A percentile compares a stretch with the other conserved stretches of the same genome.
Evolutionary conservation across 2,329 filamentous ascomycete genomes (phyloP).

Genomic region (Verticillium tricorpus): DNA sequence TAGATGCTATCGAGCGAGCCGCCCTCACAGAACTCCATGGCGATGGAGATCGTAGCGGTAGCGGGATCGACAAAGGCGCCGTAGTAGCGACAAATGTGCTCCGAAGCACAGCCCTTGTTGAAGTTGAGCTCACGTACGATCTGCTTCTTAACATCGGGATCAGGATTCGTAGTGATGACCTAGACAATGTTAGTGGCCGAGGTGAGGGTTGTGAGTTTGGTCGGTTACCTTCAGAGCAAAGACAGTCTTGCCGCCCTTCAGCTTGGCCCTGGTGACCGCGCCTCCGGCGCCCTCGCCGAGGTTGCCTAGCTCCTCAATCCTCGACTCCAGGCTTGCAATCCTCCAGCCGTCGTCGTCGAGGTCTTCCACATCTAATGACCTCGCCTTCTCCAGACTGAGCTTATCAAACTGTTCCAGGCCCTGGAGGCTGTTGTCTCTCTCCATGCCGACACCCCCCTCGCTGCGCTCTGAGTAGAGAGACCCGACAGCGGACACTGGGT

Average conservation of each 20-base stretch:
- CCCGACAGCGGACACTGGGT: slow-evolving; percentile 84
- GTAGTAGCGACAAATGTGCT: slow-evolving; percentile 96
- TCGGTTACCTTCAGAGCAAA: slow-evolving; percentile 85
- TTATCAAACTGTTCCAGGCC: slow-evolving; percentile 75
- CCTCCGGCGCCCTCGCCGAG: slow-evolving; percentile 93
- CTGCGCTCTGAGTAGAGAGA: slow-evolving; percentile 79
- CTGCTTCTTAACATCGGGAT: slow-evolving; percentile 97
- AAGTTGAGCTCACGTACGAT: slow-evolving; percentile 94
- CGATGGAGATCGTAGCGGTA: slow-evolving; percentile 96
- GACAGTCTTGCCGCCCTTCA: slow-evolving; percentile 88
- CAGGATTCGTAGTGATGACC: slow-evolving; percentile 98
- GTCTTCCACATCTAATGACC: slow-evolving; percentile 86
- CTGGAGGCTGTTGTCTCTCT: slow-evolving; percentile 76
- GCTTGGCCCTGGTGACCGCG: slow-evolving; percentile 84
- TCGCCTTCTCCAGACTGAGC: slow-evolving; percentile 74
- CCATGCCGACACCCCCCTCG: slow-evolving; percentile 72
- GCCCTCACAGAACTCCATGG: slow-evolving; percentile 98
- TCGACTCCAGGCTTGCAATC: slow-evolving; percentile 82
- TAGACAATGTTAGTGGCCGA: slow-evolving; percentile 27
- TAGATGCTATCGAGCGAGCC: slow-evolving; percentile 96
- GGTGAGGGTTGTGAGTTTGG: not conserved
- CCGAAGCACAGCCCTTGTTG: slow-evolving; percentile 94
- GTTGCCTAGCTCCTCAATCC: slow-evolving; percentile 83
- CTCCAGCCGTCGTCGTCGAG: slow-evolving; percentile 94
- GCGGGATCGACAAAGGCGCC: slow-evolving; percentile 94